Evolutionary conservation across 2,329 filamentous ascomycete genomes (phyloP), one percentile per base, ranked within the genome.

Genomic region (Cercospora berteroae): DNA sequence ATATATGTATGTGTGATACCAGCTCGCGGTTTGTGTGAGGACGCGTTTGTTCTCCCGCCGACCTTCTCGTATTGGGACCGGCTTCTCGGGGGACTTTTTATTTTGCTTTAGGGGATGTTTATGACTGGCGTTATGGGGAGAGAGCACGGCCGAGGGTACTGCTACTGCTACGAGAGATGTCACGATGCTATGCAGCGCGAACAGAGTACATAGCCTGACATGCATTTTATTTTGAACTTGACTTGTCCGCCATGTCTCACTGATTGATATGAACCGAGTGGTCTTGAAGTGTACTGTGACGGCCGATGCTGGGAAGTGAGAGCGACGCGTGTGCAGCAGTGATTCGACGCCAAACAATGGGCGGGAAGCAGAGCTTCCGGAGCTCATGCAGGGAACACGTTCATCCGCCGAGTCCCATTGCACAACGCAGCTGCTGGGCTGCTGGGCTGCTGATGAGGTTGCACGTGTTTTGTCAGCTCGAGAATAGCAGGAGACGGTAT

Each of bases 131-230:
- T 69, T 69, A 39, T 50, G 44, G 52, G 23, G 52, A 56, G 52
- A 56, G 60, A 63, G 60, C 60, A 63, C 27, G 60, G 48, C 29
- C 48, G 56, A 48, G 64, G 61, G 39, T 52, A 56, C 50, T 66
- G 55, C 55, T 60, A 36, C 55, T 64, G 59, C 56, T 66, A 69
- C 56, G 64, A 66, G 64, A 66, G 55, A 69, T 69, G 67, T 69
- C 67, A 64, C 60, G 50, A 66, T 69, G 63, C 59, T 69, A 64
- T 67, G 63, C 59, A 68, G 64, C 48, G 52, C 60, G 56, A 58
- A 61, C 64, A 63, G 57, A 65, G 67, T 69, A 69, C 60, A 69
- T 69, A 69, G 67, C 61, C 58, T 58, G 66, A 63, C 64, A 69
- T 61, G 64, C 64, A 66, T 63, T 64, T 63, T 66, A 60, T 58